Evolutionary conservation across 805 yeast species (phyloP).

Genomic region (Hanseniaspora singularis): DNA sequence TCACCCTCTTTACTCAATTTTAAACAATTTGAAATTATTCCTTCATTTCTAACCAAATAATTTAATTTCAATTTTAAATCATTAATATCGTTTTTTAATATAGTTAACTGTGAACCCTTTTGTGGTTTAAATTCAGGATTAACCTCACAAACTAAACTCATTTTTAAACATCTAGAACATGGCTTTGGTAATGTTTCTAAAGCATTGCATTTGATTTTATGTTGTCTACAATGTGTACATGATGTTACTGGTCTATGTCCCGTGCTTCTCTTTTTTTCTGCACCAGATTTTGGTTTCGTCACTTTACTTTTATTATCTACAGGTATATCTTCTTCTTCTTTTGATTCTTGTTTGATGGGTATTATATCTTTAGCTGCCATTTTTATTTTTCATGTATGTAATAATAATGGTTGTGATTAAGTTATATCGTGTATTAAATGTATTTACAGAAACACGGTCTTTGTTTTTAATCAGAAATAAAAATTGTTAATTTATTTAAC

Average conservation of each 20-base stretch:
- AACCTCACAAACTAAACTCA: slow-evolving; percentile 71
- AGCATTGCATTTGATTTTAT: slow-evolving; percentile 87
- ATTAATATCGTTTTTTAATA: slow-evolving; percentile 72
- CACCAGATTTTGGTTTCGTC: background rate
- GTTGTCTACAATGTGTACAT: slow-evolving; percentile 89
- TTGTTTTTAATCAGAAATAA: too few relatives aligned
- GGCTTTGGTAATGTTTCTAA: slow-evolving; percentile 69
- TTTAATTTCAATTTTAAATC: slow-evolving; percentile 65
- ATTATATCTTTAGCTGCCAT: too few relatives aligned
- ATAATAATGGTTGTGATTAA: too few relatives aligned
- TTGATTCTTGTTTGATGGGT: background rate
- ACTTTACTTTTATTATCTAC: background rate
- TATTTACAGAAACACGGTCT: too few relatives aligned
- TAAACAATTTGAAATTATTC: slow-evolving; percentile 52
- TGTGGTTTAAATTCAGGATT: slow-evolving; percentile 87
- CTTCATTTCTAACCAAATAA: slow-evolving; percentile 52
- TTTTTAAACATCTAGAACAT: slow-evolving; percentile 69
- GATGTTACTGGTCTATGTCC: slow-evolving; percentile 83
- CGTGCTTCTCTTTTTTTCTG: slow-evolving; percentile 19
- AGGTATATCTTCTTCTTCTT: background rate
- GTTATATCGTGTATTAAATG: too few relatives aligned
- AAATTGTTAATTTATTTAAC: too few relatives aligned
- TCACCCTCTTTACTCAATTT: slow-evolving; percentile 26
- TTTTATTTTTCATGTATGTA: too few relatives aligned
- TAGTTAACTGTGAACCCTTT: slow-evolving; percentile 81